phyloP scores from a whole-genome alignment of 495 filamentous ascomycete species.

The Neurospora tetraspora region DNA sequence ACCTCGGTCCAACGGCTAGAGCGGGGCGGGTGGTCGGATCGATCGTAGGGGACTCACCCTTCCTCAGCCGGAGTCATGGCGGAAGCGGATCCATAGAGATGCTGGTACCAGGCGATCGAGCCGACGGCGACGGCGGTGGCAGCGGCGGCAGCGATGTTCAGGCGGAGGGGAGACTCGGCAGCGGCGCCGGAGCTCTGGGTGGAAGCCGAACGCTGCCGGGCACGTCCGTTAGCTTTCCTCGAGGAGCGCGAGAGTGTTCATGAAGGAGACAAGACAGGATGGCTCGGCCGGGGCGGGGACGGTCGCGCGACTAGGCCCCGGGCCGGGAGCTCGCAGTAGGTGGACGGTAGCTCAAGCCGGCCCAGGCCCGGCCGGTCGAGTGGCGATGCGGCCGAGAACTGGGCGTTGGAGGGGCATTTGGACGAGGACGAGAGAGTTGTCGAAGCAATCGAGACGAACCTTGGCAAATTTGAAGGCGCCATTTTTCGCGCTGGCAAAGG shows the following conservation, averaged over 20 bases:
- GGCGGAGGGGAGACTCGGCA: conserved; percentile 48
- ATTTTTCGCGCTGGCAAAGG: conserved; percentile 60
- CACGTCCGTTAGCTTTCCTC: conserved; percentile 19
- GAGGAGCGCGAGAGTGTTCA: background rate
- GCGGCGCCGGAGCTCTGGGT: conserved; percentile 49
- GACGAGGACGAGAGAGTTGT: background rate
- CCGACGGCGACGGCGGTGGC: conserved; percentile 78
- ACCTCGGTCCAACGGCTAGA: conserved; percentile 11
- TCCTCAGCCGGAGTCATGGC: conserved; percentile 93
- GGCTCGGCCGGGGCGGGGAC: background rate
- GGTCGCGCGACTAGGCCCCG: background rate
- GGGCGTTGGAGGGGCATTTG: background rate
- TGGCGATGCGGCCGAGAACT: background rate
- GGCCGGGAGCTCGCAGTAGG: background rate
- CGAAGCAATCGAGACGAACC: conserved; percentile 35
- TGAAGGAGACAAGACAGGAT: background rate
- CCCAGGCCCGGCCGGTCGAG: background rate
- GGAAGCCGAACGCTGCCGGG: conserved; percentile 47
- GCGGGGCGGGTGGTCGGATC: background rate
- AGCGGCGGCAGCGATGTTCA: conserved; percentile 72
- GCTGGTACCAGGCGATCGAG: conserved; percentile 89
- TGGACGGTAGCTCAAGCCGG: background rate
- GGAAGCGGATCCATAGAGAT: conserved; percentile 82
- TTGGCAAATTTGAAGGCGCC: conserved; percentile 47
- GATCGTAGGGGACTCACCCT: conserved; percentile 60